Percentiles rank a stretch among this genome's conserved stretches.
These are phyloP conservation scores for Casuarina cunninghamiana DNA, from an alignment of 306 rosid genomes.

Conservation along the genomic window DNA sequence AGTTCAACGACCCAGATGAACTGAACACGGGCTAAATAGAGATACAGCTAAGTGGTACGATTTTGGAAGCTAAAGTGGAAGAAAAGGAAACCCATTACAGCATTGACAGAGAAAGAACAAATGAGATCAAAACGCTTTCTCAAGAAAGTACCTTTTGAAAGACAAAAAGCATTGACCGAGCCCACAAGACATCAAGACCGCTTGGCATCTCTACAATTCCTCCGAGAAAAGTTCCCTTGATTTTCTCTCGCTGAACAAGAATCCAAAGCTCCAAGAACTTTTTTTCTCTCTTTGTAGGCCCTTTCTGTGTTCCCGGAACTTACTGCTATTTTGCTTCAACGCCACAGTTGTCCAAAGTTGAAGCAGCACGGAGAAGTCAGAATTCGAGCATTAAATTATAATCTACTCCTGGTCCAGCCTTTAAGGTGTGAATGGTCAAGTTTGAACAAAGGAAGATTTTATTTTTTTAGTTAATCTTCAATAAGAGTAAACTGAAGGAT, in stretches of 20 bases:
- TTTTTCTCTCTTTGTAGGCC: constrained; percentile 18
- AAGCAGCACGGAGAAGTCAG: constrained; percentile 13
- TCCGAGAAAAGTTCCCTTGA: constrained; percentile 28
- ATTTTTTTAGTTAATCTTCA: neutral
- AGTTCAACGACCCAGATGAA: constrained; percentile 33
- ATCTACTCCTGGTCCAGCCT: constrained; percentile 35
- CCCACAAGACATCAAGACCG: constrained; percentile 69
- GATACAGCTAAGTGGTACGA: constrained; percentile 36
- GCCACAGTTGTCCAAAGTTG: constrained; percentile 13
- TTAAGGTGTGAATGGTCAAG: neutral
- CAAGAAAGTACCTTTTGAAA: constrained; percentile 54
- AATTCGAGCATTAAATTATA: constrained; percentile 52
- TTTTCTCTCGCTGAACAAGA: constrained; percentile 54
- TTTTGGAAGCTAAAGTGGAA: constrained; percentile 40
- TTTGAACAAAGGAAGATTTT: constrained; percentile 33
- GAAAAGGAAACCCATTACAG: constrained; percentile 41
- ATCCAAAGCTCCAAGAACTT: constrained; percentile 61
- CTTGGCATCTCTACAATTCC: constrained; percentile 50
- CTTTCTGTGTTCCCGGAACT: constrained; percentile 24
- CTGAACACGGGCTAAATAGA: constrained; percentile 31
- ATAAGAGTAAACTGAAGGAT: neutral
- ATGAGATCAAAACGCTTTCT: constrained; percentile 23
- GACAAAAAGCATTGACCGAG: constrained; percentile 46
- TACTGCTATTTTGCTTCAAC: constrained; percentile 19
- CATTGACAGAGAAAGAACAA: constrained; percentile 21